Evolutionary conservation across 139 green algal species (phyloP), one percentile per base, ranked within the genome.

Genomic region (Ostreobium quekettii): DNA sequence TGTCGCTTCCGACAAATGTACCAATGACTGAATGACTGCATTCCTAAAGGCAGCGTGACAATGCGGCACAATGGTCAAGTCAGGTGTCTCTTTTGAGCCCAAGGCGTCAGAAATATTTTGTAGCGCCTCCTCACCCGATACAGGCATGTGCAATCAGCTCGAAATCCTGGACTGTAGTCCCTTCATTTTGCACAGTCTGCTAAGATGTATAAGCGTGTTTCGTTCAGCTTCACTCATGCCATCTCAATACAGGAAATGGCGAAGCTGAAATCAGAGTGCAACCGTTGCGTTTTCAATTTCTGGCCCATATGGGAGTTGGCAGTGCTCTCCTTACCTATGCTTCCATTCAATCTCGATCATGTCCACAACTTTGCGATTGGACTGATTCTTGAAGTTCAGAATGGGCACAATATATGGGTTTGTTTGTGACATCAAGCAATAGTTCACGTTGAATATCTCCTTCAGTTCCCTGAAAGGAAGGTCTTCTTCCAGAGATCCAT

Each of bases 391-490:
- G 15, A 91, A 67, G 78, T 89, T 89, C 6, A 96, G 80, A 24
- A 92, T 77, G 15, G 91, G 91, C 48, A 91, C 85, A 36, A 97
- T 88, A 76, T 93, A 83, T 11, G 90, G 90, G 81, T 93, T 94
- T 70, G 85, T 91, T 76, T 97, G 91, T 67, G 48, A 81, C 6
- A 95, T 86, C 19, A 97, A 74, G 64, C 95, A 97, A 79, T 97
- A 87, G 82, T 97, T 97, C 49, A 88, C 90, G 66, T 93, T 93
- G 83, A 97, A 97, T 84, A 94, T 92, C 77, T 95, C 91, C 3
- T 73, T 81, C 49, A 95, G 69, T 24, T 71, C 75, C 62, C 86
- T 76, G 76, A 87, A 88, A 35, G 90, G 91, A 61, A 96, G 75
- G 75, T 96, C 80, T 79, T 83, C 71, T 74, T 87, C 89, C 61